Evolutionary conservation across 2,329 filamentous ascomycete species (phyloP).

Genomic region (Akanthomyces muscarius): DNA sequence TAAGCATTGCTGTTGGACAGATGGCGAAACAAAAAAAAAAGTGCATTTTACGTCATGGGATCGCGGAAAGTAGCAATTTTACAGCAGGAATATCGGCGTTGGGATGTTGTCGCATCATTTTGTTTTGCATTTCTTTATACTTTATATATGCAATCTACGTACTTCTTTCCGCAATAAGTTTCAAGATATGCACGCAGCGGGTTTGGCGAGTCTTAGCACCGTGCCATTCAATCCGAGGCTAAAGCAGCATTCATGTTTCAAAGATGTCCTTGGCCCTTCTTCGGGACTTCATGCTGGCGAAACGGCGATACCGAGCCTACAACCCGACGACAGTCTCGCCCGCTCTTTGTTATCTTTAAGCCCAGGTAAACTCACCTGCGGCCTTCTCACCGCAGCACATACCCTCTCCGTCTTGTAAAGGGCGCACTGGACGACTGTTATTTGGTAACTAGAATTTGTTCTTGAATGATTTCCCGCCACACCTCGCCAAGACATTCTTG

Average conservation of each 20-base stretch:
- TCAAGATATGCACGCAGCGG: not conserved
- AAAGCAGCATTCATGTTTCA: not conserved
- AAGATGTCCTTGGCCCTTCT: no score
- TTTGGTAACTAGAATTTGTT: no score
- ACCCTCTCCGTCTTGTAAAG: no score
- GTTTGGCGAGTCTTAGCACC: not conserved
- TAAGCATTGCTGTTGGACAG: not conserved
- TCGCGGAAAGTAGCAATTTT: not conserved
- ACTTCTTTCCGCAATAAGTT: not conserved
- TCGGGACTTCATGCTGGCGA: not conserved
- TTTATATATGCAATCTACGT: not conserved
- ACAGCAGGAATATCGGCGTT: slow-evolving; percentile 11
- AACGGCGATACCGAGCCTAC: not conserved
- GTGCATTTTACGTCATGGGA: not conserved
- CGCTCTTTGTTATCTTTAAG: no score
- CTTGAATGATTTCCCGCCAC: no score
- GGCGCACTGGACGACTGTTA: no score
- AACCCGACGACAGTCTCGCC: no score
- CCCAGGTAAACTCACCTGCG: no score
- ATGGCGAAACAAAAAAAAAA: not conserved
- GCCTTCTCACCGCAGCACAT: no score
- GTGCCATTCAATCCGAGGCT: not conserved
- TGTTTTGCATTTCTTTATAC: not conserved
- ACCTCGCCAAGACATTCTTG: no score
- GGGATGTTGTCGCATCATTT: not conserved